A percentile compares a stretch with the other conserved stretches of the same genome.
These are phyloP conservation scores for Sungouiella blattae DNA, from an alignment of 805 yeast genomes.

Conservation along the genomic window DNA sequence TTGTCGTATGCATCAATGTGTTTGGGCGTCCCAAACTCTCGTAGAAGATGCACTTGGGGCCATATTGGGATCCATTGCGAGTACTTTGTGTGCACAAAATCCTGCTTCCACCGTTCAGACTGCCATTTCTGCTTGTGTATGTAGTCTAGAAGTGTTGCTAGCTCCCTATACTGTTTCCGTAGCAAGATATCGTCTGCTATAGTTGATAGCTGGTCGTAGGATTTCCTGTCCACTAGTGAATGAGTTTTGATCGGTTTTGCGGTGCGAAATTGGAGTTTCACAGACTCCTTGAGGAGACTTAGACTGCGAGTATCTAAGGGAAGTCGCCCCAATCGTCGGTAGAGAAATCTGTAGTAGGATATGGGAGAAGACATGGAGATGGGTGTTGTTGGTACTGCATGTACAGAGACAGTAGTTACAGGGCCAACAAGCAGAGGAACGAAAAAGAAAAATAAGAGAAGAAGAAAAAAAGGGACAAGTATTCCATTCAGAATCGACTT, in stretches of 20 bases:
- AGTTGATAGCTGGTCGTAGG: constrained; percentile 7
- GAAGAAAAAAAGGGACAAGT: background rate
- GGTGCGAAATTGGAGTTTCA: constrained; percentile 11
- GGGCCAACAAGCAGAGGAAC: background rate
- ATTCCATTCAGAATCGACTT: background rate
- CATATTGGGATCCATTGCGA: constrained; percentile 21
- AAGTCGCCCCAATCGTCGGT: constrained; percentile 24
- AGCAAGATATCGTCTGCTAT: constrained; percentile 26
- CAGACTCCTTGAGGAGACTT: constrained; percentile 10
- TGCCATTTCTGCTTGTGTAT: constrained; percentile 20
- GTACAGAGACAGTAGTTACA: background rate
- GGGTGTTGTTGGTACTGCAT: background rate
- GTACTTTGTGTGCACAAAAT: constrained; percentile 20
- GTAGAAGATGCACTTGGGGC: constrained; percentile 35
- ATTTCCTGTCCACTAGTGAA: constrained; percentile 12
- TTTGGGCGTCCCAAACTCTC: constrained; percentile 19
- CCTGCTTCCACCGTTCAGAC: constrained; percentile 18
- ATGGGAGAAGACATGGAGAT: background rate
- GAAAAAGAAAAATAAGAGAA: background rate
- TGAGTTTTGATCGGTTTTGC: constrained; percentile 8
- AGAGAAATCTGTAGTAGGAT: constrained; percentile 20
- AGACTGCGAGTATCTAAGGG: constrained; percentile 24
- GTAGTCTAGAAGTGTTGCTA: constrained; percentile 25
- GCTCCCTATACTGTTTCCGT: constrained; percentile 22
- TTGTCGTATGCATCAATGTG: constrained; percentile 15